These are phyloP conservation scores for Toxoplasma gondii DNA, from an alignment of 169 alveolate genomes.

Conservation along the genomic window DNA sequence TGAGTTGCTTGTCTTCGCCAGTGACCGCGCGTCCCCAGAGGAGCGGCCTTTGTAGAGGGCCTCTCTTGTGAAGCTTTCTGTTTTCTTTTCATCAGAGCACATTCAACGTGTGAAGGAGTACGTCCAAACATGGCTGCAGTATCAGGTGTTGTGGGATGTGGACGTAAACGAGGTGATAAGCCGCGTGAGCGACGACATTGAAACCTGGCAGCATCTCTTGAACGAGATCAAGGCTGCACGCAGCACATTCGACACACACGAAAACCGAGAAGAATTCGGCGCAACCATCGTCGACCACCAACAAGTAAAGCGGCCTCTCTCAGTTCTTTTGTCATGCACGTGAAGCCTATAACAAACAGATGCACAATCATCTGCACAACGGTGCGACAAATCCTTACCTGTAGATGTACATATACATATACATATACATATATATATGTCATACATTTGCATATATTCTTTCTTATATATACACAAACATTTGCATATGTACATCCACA, in stretches of 20 bases:
- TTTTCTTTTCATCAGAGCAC: neutral
- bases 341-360: neutral
- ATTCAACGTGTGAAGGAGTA: slow-evolving; percentile 80
- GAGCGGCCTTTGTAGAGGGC: neutral
- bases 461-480: neutral
- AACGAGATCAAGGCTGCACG: slow-evolving; percentile 91
- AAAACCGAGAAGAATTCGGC: slow-evolving; percentile 92
- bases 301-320: slow-evolving; percentile 68
- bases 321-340: slow-evolving; percentile 74
- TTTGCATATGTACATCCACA: too few species aligned
- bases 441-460: neutral
- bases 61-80: neutral
- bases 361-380: too few species aligned
- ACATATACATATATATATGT: too few species aligned
- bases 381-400: neutral
- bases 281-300: slow-evolving; percentile 93
- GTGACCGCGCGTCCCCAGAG: too few species aligned
- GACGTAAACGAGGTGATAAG: slow-evolving; percentile 88
- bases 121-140: slow-evolving; percentile 94
- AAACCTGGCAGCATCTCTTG: slow-evolving; percentile 94
- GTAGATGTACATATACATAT: too few species aligned
- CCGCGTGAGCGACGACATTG: slow-evolving; percentile 90
- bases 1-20: neutral
- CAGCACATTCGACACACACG: slow-evolving; percentile 92
- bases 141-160: slow-evolving; percentile 96